Evolutionary conservation across 179 eudicot species (phyloP).

Genomic region (Spinacia oleracea): DNA sequence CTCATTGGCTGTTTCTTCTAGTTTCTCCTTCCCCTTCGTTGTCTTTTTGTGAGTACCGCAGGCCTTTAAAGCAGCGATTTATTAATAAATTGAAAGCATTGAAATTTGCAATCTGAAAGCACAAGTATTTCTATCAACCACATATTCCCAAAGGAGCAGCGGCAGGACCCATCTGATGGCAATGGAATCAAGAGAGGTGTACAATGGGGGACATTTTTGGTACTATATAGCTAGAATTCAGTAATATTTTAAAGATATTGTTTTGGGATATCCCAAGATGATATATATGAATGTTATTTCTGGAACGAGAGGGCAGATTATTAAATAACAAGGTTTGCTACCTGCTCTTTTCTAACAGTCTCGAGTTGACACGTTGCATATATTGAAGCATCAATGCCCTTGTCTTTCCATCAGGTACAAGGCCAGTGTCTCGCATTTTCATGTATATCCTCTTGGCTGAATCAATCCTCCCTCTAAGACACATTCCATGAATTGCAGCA

Average conservation of each 20-base stretch:
- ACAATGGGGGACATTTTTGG: not conserved
- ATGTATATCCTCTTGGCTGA: conserved; percentile 63
- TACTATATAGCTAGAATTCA: not conserved
- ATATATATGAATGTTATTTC: not conserved
- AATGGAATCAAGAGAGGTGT: not conserved
- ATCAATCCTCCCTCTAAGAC: conserved; percentile 52
- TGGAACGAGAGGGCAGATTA: not conserved
- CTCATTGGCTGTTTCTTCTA: not conserved
- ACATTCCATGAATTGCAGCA: conserved; percentile 89
- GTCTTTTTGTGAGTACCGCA: not conserved
- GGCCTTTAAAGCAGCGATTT: not conserved
- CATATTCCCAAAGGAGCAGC: not conserved
- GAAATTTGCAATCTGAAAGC: not conserved
- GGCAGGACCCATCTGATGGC: not conserved
- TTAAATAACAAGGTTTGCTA: not conserved
- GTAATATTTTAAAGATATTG: not conserved
- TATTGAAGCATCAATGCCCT: conserved; percentile 86
- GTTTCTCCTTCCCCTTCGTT: not conserved
- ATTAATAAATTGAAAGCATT: not conserved
- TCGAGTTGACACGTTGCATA: conserved; percentile 35
- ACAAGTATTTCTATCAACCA: not conserved
- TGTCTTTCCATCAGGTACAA: conserved; percentile 83
- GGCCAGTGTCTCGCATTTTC: conserved; percentile 62
- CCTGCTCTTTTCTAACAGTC: not conserved
- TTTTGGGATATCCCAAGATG: not conserved